Evolutionary conservation across 75 land plant genomes (phyloP).

Genomic region (Pinus tabuliformis): DNA sequence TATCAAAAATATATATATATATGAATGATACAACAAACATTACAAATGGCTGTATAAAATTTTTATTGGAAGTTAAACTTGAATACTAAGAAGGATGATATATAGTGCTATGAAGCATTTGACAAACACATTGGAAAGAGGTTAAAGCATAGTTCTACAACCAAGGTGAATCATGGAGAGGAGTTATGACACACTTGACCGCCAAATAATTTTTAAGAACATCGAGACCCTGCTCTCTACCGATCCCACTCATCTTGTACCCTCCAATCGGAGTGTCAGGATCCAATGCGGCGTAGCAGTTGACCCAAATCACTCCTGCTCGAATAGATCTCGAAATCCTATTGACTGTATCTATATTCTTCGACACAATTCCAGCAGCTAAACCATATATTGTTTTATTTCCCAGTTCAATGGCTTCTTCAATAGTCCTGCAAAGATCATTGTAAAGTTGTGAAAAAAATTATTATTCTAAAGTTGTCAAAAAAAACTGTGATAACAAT

Average conservation of each 20-base stretch:
- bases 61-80: too few species aligned
- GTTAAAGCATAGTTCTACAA: constrained; percentile 17
- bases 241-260: constrained; percentile 81
- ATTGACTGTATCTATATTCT: constrained; percentile 61
- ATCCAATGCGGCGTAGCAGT: constrained; percentile 58
- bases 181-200: constrained; percentile 68
- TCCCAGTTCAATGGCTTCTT: constrained; percentile 65
- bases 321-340: constrained; percentile 54
- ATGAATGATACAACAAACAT: too few species aligned
- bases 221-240: constrained; percentile 62
- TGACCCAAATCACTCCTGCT: constrained; percentile 74
- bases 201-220: constrained; percentile 48
- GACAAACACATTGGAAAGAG: background rate
- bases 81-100: too few species aligned
- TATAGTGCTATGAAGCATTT: too few species aligned
- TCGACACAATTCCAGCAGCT: constrained; percentile 72
- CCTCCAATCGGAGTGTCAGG: constrained; percentile 71
- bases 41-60: too few species aligned
- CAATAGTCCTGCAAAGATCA: constrained; percentile 38
- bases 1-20: too few species aligned
- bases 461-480: too few species aligned
- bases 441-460: background rate
- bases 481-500: too few species aligned
- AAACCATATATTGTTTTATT: constrained; percentile 67
- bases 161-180: constrained; percentile 71